A percentile compares a stretch with the other conserved stretches of the same genome.
phyloP scores from a whole-genome alignment of 768 basidiomycete species.

The Auriculariales sp. region DNA sequence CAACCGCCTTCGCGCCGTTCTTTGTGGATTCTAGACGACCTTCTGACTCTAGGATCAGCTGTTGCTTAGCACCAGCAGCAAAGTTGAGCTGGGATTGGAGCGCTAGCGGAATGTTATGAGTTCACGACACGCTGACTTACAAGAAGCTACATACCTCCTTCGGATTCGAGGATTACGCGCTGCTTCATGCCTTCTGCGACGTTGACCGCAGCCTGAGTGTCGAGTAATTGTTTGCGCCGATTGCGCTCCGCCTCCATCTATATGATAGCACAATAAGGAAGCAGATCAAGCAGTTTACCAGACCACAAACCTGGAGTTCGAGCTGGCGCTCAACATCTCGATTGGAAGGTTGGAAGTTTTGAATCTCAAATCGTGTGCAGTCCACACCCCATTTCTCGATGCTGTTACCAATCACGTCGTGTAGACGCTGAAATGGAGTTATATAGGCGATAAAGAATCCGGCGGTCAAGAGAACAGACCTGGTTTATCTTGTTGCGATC shows the following conservation, averaged over 20 bases:
- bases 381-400: constrained; percentile 47
- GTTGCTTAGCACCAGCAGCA: constrained; percentile 38
- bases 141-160: constrained; percentile 23
- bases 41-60: constrained; percentile 36
- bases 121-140: background rate
- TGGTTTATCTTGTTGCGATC: constrained; percentile 40
- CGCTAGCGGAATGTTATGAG: constrained; percentile 3
- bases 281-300: too few relatives aligned
- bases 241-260: constrained; percentile 43
- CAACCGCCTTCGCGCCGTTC: constrained; percentile 33
- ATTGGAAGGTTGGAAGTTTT: constrained; percentile 43
- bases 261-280: too few relatives aligned
- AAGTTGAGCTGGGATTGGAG: constrained; percentile 37
- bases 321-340: constrained; percentile 49
- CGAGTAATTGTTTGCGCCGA: constrained; percentile 38
- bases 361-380: constrained; percentile 44
- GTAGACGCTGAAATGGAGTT: background rate
- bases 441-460: background rate
- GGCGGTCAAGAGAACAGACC: constrained; percentile 14
- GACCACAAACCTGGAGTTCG: constrained; percentile 26
- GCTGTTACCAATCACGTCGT: constrained; percentile 8
- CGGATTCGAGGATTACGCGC: constrained; percentile 37
- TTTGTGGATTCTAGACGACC: constrained; percentile 28
- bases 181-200: constrained; percentile 46
- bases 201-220: constrained; percentile 44